These are phyloP conservation scores for Diaporthe citriasiana DNA, from an alignment of 2,329 filamentous ascomycete species.

Conservation along the genomic window DNA sequence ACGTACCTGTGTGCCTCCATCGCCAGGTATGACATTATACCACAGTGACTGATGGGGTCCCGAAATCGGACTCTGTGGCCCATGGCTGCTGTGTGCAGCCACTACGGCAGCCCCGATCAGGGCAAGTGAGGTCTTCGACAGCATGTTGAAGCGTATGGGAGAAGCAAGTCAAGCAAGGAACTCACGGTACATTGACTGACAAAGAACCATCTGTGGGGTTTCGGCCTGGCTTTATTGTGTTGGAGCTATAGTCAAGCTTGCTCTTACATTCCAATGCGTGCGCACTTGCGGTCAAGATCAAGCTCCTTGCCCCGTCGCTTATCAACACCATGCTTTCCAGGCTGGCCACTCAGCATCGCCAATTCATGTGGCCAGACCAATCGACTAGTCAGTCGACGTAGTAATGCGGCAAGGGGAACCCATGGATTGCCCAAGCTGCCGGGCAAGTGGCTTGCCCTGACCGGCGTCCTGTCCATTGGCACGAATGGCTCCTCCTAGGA, in stretches of 20 bases:
- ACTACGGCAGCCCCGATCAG: constrained; percentile 64
- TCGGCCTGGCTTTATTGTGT: constrained; percentile 30
- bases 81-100: constrained; percentile 71
- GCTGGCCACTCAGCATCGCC: constrained; percentile 37
- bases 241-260: constrained; percentile 14
- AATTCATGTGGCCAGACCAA: constrained; percentile 31
- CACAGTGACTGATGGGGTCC: constrained; percentile 83
- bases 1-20: constrained; percentile 83
- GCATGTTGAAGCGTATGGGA: constrained; percentile 46
- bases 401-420: constrained; percentile 25
- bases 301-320: constrained; percentile 34
- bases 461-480: constrained; percentile 22
- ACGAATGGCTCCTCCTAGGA: constrained; percentile 30
- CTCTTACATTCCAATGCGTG: background rate
- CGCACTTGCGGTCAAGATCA: constrained; percentile 16
- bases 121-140: constrained; percentile 50
- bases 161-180: background rate
- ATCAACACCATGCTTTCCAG: constrained; percentile 30
- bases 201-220: background rate
- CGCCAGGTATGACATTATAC: constrained; percentile 87
- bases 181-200: background rate
- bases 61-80: constrained; percentile 70
- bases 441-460: constrained; percentile 15
- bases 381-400: constrained; percentile 39
- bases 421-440: constrained; percentile 16